Percentiles rank a stretch among this genome's conserved stretches.
Evolutionary conservation across 805 yeast genomes (phyloP).

Genomic region (Gaillardinia entomophila): DNA sequence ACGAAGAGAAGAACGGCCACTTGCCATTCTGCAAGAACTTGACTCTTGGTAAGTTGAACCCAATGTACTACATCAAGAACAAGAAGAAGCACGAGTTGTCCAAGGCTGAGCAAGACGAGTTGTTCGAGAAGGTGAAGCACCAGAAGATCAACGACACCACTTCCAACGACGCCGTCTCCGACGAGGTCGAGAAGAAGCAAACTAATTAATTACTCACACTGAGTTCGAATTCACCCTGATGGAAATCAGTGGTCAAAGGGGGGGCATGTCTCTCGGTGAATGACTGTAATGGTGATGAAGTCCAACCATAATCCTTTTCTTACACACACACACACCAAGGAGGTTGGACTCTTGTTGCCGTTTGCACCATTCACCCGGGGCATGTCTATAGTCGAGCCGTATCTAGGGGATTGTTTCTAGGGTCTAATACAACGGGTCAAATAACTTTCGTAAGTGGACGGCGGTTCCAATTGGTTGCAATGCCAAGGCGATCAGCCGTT

Average conservation of each 20-base stretch:
- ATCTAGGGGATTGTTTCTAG: not conserved
- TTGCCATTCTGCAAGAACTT: constrained; percentile 14
- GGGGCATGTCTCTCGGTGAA: not conserved
- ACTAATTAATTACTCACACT: not conserved
- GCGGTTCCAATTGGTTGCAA: too few species aligned
- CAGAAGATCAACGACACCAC: constrained; percentile 10
- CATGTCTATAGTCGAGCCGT: not conserved
- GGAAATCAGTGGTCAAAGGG: not conserved
- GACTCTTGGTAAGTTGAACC: constrained; percentile 48
- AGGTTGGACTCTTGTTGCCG: too few species aligned
- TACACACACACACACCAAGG: not conserved
- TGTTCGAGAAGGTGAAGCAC: constrained; percentile 34
- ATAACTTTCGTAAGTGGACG: too few species aligned
- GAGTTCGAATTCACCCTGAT: too few species aligned
- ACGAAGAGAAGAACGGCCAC: constrained; percentile 20
- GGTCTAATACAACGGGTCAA: not conserved
- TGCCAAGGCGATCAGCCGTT: too few species aligned
- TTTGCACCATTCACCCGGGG: too few species aligned
- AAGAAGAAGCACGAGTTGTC: constrained; percentile 58
- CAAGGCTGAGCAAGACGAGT: constrained; percentile 44
- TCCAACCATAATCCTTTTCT: not conserved
- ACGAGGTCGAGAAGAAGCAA: not conserved
- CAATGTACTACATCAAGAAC: constrained; percentile 65
- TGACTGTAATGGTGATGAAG: not conserved
- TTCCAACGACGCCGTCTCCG: constrained; percentile 2